Evolutionary conservation across 176 grass and related monocot species (phyloP), one percentile per base, ranked within the genome.

Genomic region (Carex scoparia): DNA sequence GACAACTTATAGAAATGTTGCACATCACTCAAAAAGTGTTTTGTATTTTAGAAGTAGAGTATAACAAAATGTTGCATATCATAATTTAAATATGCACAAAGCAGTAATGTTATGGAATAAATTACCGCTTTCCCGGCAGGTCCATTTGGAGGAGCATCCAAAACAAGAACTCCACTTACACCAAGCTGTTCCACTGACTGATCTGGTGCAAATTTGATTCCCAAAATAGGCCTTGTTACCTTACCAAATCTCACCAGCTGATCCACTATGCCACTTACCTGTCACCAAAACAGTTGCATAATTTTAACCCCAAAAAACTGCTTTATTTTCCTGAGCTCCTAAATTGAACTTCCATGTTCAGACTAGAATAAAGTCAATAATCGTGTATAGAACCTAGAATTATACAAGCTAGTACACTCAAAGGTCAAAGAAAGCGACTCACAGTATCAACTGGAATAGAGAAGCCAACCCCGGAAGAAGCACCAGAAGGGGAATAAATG

Each of bases 191-290:
- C 96, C 56, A 99, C 96, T 61, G 96, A 99, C 79, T 99, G 96
- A 89, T 99, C 96, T 79, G 96, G 96, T 65, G 96, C 96, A 90
- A 99, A 99, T 86, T 99, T 99, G 85, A 99, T 99, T 75, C 96
- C 96, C 28, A 99, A 84, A 84, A 99, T 99, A 85, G 96, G 96
- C 84, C 96, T 94, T 1, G 96, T 99, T 59, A 99, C 96, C 89
- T 92, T 99, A 10, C 96, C 96, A 59, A 90, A 99, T 85, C 86
- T 88, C 86, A 99, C 94, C 75, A 99, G 91, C 90, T 95, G 96
- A 14, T 99, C 96, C 3, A 99, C 96, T 23, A 99, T 99, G 75
- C 96, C 96, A 83, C 90, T 85, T 35, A 99, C 96, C 96, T 95
- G 87, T 78, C 90, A 86, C 66, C 54, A 66, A 30, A 81, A 85